Evolutionary conservation across 2,329 filamentous ascomycete genomes (phyloP).

Genomic region (Onygenales sp.): DNA sequence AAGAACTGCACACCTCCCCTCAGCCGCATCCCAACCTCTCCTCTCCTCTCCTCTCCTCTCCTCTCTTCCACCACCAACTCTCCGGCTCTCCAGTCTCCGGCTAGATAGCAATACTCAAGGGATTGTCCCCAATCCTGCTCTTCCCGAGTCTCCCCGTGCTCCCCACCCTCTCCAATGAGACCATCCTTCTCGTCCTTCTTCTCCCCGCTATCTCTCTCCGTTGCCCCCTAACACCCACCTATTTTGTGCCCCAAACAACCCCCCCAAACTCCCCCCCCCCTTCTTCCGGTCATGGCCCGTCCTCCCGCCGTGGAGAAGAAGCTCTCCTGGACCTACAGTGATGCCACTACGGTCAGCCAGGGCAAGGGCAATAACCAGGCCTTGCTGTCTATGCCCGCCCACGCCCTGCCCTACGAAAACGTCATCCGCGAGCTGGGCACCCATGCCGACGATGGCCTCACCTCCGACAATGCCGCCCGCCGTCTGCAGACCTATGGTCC

Average conservation of each 20-base stretch:
- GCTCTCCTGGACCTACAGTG: neutral
- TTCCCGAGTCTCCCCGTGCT: neutral
- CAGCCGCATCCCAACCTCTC: neutral
- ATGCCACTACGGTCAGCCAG: neutral
- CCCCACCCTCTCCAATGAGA: conserved; percentile 1
- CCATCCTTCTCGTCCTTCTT: neutral
- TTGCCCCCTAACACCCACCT: conserved; percentile 2
- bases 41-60: neutral
- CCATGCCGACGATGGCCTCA: conserved; percentile 48
- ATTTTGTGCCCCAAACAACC: neutral
- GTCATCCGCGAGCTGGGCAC: conserved; percentile 47
- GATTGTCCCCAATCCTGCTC: neutral
- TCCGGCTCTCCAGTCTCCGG: too few species aligned
- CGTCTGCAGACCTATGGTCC: conserved; percentile 48
- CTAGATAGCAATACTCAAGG: too few species aligned
- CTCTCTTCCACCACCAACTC: neutral
- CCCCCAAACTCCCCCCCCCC: neutral
- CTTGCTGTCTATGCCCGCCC: conserved; percentile 51
- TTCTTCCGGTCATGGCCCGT: neutral
- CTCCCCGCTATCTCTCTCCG: neutral
- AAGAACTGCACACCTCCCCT: too few species aligned
- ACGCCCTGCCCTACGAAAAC: conserved; percentile 45
- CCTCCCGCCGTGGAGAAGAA: conserved; percentile 8
- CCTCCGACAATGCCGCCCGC: conserved; percentile 41
- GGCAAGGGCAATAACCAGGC: conserved; percentile 25